Evolutionary conservation across 345 rosid genomes (phyloP), one percentile per base, ranked within the genome.

Genomic region (Corchorus olitorius): DNA sequence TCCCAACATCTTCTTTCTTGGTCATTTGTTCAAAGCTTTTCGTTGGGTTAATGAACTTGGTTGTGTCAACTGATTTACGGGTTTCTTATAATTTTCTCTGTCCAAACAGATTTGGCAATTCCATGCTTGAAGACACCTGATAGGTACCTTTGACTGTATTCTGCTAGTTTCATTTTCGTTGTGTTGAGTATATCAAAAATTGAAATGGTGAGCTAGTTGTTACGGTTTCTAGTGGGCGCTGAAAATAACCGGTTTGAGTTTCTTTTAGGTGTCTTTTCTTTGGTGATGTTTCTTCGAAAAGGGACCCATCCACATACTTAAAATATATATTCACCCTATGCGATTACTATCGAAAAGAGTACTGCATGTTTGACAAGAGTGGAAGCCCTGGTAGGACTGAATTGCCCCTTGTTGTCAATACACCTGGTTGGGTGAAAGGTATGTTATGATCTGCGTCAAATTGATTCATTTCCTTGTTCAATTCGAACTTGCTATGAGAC

Each of bases 401-500:
- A 58, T 70, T 92, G 82, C 99, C 99, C 14, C 92, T 93, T 68
- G 86, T 96, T 77, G 88, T 96, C 72, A 93, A 93, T 66, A 93
- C 99, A 39, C 91, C 95, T 45, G 99, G 99, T 75, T 96, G 99
- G 99, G 97, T 96, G 74, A 96, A 96, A 92, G 99, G 99, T 89
- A 37, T 45, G 77, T 45, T 59, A 61, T 61, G 54, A 63, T 53
- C 35, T 77, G 27, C 62, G 8, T 60, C 64, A 69, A 22, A 34
- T 73, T 39, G 50, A 62, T 20, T 73, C 68, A 33, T 43, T 52
- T 37, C 69, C 17, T 50, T 50, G 27, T 53, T 58, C 33, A 16
- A 37, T 34, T 20, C 58, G 19, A 27, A 50, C 37, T 54, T 62
- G 27, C 20, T 34, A 33, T 62, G 19, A n/a, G 19, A 34, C 9